Evolutionary conservation across 2,329 filamentous ascomycete species (phyloP).

Genomic region (Ceratocystis papillata): DNA sequence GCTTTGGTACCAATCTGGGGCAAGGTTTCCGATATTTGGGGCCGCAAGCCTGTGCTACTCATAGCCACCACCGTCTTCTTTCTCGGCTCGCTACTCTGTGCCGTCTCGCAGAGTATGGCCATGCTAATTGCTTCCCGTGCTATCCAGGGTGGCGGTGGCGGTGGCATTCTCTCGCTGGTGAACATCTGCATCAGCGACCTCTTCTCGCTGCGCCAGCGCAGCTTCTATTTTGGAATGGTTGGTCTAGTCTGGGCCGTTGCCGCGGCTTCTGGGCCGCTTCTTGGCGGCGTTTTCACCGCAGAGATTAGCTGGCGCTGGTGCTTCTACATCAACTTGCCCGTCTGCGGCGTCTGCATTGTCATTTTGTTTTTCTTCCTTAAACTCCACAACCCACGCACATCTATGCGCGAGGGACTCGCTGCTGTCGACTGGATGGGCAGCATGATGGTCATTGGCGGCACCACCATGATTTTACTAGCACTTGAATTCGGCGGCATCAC

Average conservation of each 20-base stretch:
- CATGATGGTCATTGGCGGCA: conserved; percentile 58
- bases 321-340: conserved; percentile 53
- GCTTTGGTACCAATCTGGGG: conserved; percentile 60
- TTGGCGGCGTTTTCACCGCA: conserved; percentile 58
- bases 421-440: conserved; percentile 51
- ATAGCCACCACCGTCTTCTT: conserved; percentile 43
- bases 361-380: conserved; percentile 53
- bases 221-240: conserved; percentile 43
- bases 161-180: conserved; percentile 48
- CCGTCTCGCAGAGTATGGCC: conserved; percentile 39
- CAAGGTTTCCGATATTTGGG: conserved; percentile 48
- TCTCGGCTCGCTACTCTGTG: conserved; percentile 45
- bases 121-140: conserved; percentile 46
- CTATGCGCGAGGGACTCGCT: conserved; percentile 49
- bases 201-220: conserved; percentile 42
- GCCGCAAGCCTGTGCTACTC: conserved; percentile 46
- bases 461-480: conserved; percentile 75
- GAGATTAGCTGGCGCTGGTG: conserved; percentile 59
- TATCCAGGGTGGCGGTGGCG: conserved; percentile 47
- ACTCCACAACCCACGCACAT: conserved; percentile 56
- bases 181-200: conserved; percentile 50
- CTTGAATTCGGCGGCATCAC: conserved; percentile 72
- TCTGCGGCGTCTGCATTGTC: conserved; percentile 38
- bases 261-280: conserved; percentile 52
- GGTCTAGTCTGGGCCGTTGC: conserved; percentile 55